Evolutionary conservation across 2,329 filamentous ascomycete species (phyloP), one percentile per base, ranked within the genome.

Genomic region (Colletotrichum echinochloae): DNA sequence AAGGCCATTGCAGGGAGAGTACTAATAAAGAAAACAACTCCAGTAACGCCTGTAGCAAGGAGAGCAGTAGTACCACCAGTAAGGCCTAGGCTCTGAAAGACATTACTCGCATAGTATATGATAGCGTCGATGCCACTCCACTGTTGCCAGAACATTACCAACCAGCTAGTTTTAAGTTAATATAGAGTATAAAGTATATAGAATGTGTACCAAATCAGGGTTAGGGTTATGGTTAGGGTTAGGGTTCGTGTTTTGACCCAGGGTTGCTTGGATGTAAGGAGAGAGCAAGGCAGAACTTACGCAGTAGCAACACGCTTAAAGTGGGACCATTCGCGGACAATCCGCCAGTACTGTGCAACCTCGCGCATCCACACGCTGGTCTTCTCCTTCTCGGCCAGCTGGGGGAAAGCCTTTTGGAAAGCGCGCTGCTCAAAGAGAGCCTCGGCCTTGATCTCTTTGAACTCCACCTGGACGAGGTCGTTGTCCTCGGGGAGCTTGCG

Each of bases 41-140:
- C 89, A 70, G 89, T 90, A 61, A 91, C 86, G 28, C 89, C 89
- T 1, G 89, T 91, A 0, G 88, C 89, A 16, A 90, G 81, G 70
- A 91, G 84, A 16, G 85, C 84, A 5, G 85, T 86, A 64, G 87
- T 91, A 30, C 86, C 88, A 6, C 88, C 88, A 0, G 80, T 85
- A 18, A 92, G 82, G 18, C 91, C 90, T 49, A 93, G 87, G 16
- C 85, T 87, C 71, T 86, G 83, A 79, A 93, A 92, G 3, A 92
- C 86, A 1, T 88, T 89, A 0, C 89, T 74, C 5, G 78, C 77
- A 12, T 81, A 81, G 72, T 81, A 90, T 3, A 87, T 85, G 16
- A 86, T 84, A 9, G 83, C 75, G 28, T 79, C 76, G 55, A 78
- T 75, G n/a, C 76, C 75, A 16, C 59, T 20, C 61, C 26, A 75